A percentile compares a stretch with the other conserved stretches of the same genome.
Evolutionary conservation across 441 rosid species (phyloP).

Genomic region (Biscutella auriculata): DNA sequence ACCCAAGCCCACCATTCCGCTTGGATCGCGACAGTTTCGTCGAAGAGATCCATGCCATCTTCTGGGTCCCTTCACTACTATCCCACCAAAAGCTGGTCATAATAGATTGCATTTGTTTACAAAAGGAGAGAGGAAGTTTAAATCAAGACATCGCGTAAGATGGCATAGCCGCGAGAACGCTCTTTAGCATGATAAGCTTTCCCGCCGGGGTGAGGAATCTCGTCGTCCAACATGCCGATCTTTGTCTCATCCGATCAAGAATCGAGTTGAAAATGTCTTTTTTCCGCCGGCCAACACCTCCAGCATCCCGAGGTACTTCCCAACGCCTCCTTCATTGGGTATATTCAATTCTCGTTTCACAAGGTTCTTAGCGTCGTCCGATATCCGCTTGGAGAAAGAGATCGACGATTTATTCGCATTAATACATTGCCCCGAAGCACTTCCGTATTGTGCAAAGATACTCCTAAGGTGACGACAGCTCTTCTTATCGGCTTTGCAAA

Average conservation of each 20-base stretch:
- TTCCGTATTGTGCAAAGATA: background rate
- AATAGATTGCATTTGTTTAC: background rate
- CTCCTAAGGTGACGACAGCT: background rate
- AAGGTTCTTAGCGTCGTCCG: background rate
- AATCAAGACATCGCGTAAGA: background rate
- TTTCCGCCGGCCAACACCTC: background rate
- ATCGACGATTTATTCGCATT: background rate
- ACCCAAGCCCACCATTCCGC: background rate
- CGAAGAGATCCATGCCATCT: background rate
- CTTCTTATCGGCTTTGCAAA: background rate
- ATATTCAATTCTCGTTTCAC: too few relatives aligned
- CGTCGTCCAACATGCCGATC: background rate
- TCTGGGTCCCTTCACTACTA: too few relatives aligned
- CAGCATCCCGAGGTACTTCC: background rate
- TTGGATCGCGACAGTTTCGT: background rate
- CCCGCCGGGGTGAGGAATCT: background rate
- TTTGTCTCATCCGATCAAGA: background rate
- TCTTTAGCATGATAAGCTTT: background rate
- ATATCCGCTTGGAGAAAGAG: background rate
- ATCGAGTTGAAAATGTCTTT: background rate
- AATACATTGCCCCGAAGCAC: background rate
- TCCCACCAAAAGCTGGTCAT: background rate
- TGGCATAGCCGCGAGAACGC: background rate
- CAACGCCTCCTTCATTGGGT: background rate
- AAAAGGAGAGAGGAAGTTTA: background rate